Conservation (phyloP, 2,329 filamentous ascomycete genomes). For the Aspergillus candidus region DNA sequence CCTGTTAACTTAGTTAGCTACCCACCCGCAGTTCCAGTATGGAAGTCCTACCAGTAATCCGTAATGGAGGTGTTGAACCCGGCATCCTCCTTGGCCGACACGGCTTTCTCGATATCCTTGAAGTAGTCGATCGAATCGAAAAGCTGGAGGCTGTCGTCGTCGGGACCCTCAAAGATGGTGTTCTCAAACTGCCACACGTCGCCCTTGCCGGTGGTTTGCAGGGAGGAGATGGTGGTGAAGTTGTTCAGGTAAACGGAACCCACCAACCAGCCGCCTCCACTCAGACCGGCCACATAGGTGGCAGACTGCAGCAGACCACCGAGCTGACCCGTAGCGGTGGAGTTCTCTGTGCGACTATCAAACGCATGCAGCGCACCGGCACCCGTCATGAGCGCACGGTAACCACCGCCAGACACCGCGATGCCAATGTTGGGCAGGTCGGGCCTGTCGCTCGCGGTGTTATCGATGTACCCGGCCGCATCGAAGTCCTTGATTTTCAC, state of each 20-base stretch:
- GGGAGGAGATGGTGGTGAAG: slow-evolving; percentile 59
- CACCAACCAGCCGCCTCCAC: slow-evolving; percentile 79
- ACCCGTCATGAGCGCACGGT: slow-evolving; percentile 78
- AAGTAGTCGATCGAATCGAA: slow-evolving; percentile 57
- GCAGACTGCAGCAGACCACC: slow-evolving; percentile 75
- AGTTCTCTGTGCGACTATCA: slow-evolving; percentile 62
- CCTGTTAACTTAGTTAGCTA: slow-evolving; percentile 16
- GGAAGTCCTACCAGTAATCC: slow-evolving; percentile 62
- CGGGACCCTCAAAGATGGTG: slow-evolving; percentile 45
- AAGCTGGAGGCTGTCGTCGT: slow-evolving; percentile 33
- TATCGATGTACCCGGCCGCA: slow-evolving; percentile 64
- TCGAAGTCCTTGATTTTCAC: slow-evolving; percentile 74
- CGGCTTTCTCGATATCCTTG: slow-evolving; percentile 51
- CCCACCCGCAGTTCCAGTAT: not conserved
- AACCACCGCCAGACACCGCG: slow-evolving; percentile 77
- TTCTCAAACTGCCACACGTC: slow-evolving; percentile 27
- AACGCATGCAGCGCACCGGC: slow-evolving; percentile 78
- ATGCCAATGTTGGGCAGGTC: slow-evolving; percentile 66
- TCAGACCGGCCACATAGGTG: slow-evolving; percentile 77
- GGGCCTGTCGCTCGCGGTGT: slow-evolving; percentile 49
- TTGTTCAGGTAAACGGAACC: slow-evolving; percentile 76
- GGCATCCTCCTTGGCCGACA: slow-evolving; percentile 56
- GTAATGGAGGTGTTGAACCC: slow-evolving; percentile 68
- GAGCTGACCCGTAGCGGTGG: slow-evolving; percentile 60
- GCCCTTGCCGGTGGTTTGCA: slow-evolving; percentile 21